Percentiles rank a stretch among this genome's conserved stretches.
These are phyloP conservation scores for Calonectria honghensis DNA, from an alignment of 2,329 filamentous ascomycete species.

Conservation along the genomic window DNA sequence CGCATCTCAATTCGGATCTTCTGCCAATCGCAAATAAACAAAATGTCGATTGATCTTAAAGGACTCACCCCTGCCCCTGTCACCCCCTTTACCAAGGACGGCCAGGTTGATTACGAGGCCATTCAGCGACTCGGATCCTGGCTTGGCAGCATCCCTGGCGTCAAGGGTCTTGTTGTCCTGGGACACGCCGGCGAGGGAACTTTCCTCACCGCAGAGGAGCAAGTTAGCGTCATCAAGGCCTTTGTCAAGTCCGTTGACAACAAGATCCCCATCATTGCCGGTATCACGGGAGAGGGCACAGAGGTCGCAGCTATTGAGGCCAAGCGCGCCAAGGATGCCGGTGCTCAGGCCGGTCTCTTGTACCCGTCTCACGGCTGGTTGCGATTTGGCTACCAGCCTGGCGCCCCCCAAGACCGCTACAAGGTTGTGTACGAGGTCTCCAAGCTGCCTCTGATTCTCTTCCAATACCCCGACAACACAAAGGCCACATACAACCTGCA, in stretches of 20 bases:
- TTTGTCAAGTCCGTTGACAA: slow-evolving; percentile 71
- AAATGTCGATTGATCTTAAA: slow-evolving; percentile 65
- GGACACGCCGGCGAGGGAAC: slow-evolving; percentile 74
- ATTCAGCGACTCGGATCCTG: slow-evolving; percentile 72
- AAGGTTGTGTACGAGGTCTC: slow-evolving; percentile 69
- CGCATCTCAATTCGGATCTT: background rate
- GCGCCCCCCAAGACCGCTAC: slow-evolving; percentile 72
- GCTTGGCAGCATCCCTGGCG: slow-evolving; percentile 70
- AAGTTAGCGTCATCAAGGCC: slow-evolving; percentile 69
- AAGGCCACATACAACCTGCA: slow-evolving; percentile 71
- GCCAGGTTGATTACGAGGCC: slow-evolving; percentile 69
- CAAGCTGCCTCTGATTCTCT: slow-evolving; percentile 70
- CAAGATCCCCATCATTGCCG: slow-evolving; percentile 70
- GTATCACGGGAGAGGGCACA: slow-evolving; percentile 72
- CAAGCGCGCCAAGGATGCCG: slow-evolving; percentile 69
- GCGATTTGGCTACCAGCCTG: slow-evolving; percentile 72
- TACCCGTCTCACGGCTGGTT: slow-evolving; percentile 74
- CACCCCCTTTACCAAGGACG: slow-evolving; percentile 69
- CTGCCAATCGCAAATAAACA: slow-evolving; percentile 28
- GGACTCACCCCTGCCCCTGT: slow-evolving; percentile 71
- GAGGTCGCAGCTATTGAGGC: slow-evolving; percentile 71
- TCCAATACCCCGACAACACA: slow-evolving; percentile 73
- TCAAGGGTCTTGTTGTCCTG: slow-evolving; percentile 72
- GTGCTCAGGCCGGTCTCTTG: slow-evolving; percentile 69
- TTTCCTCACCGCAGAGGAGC: slow-evolving; percentile 70